Evolutionary conservation across 371 early-diverging fungal genomes (phyloP), one percentile per base, ranked within the genome.

Genomic region (Sporodiniella umbellata): DNA sequence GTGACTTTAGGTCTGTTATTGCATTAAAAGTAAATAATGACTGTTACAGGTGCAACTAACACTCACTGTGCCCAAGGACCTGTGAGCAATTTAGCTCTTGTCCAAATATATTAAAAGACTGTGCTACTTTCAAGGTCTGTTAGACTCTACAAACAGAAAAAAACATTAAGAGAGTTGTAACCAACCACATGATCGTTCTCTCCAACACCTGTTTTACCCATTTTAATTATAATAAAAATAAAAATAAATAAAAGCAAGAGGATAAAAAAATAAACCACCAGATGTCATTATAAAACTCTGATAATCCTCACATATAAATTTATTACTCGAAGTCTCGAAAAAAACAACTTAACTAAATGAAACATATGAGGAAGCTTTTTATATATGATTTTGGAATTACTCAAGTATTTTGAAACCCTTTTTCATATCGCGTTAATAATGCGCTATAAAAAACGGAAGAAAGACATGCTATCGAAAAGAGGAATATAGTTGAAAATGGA

Each of bases 361-460:
- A 90, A 72, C 91, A 90, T 90, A 60, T 92, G 93, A 12, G 93
- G 93, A 37, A 90, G 66, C 31, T 67, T 60, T 5, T 53, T 76
- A 3, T 79, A 58, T 30, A 70, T 71, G 54, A 90, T 89, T 56
- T 86, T 85, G n/a, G n/a, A n/a, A n/a, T n/a, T n/a, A n/a, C n/a
- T n/a, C n/a, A n/a, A n/a, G n/a, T n/a, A n/a, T n/a, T n/a, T n/a
- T n/a, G n/a, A n/a, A n/a, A n/a, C n/a, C n/a, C n/a, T n/a, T n/a
- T 89, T 78, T 33, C 92, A 78, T 22, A 80, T 75, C 18, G 78
- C 45, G 17, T 79, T 79, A 8, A 94, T 92, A 79, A 94, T 85
- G 64, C 93, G 89, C 94, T 93, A 95, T 4, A 92, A 90, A 38
- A n/a, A n/a, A n/a, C n/a, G n/a, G n/a, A n/a, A n/a, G n/a, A n/a